Conservation (phyloP, 192 early-diverging fungal species). For the Podila minutissima region DNA sequence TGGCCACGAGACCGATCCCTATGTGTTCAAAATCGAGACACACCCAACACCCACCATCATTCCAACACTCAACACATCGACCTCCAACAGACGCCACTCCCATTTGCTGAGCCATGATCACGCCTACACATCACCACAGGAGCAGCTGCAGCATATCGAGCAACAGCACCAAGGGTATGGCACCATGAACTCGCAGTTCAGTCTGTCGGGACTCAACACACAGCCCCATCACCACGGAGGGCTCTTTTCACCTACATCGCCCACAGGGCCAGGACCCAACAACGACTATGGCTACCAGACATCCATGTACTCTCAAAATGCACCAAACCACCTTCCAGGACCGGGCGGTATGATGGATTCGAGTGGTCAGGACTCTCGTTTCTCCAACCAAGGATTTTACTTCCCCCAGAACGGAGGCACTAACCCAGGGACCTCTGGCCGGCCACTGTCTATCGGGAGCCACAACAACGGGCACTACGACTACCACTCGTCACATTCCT, state of each 20-base stretch:
- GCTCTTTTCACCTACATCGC: constrained; percentile 36
- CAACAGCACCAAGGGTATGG: constrained; percentile 37
- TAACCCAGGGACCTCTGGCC: not conserved
- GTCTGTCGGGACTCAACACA: constrained; percentile 30
- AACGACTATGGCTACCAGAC: constrained; percentile 29
- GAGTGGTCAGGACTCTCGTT: constrained; percentile 16
- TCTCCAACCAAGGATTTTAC: constrained; percentile 31
- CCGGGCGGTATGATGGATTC: constrained; percentile 28
- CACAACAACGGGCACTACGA: not conserved
- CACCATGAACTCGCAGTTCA: constrained; percentile 22
- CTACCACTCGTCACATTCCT: constrained; percentile 17
- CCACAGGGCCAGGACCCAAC: constrained; percentile 23
- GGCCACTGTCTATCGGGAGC: constrained; percentile 28
- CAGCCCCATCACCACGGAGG: constrained; percentile 35
- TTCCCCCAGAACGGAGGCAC: constrained; percentile 26
- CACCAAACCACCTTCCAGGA: constrained; percentile 9
- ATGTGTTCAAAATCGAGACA: constrained; percentile 44
- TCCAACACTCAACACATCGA: constrained; percentile 12
- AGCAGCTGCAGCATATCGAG: constrained; percentile 40
- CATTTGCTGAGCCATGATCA: constrained; percentile 45
- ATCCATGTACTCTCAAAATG: constrained; percentile 30
- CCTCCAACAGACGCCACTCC: constrained; percentile 29
- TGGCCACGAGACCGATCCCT: constrained; percentile 35
- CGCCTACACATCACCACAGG: constrained; percentile 33
- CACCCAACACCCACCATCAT: constrained; percentile 34